Evolutionary conservation across 345 rosid species (phyloP), one percentile per base, ranked within the genome.

Genomic region (Rhizophora apiculata): DNA sequence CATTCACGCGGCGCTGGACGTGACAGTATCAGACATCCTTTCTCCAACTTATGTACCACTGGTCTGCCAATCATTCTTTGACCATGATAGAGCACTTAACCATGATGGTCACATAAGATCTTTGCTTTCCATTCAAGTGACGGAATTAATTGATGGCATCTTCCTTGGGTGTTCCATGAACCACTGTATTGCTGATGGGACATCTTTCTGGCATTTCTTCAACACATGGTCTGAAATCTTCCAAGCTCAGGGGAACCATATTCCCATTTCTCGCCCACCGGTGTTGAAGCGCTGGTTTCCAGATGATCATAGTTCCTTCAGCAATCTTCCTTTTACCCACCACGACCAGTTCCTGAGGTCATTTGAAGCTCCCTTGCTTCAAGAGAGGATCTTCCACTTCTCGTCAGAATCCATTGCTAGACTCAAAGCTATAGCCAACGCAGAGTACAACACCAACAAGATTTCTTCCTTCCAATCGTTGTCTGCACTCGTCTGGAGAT

Each of bases 401-500:
- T 81, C 97, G 4, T 61, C 81, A 2, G 82, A 86, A 46, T 77
- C 94, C 31, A 69, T 90, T 0, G 83, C 76, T 0, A 60, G 15
- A 53, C 83, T 93, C 48, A 89, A 90, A 79, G 74, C 77, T 22
- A 80, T 74, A 68, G 83, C 86, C 6, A 93, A 93, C 63, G 31
- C 76, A 13, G 80, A 80, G 60, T 66, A 61, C 20, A 73, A 76
- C 27, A 85, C 88, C 32, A 75, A 19, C 37, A 75, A 83, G 16
- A 87, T 93, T 19, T 93, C 97, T 0, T 90, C 97, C 24, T 90
- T 86, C 39, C 96, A 90, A 56, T 76, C 93, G 1, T 36, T 93
- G 52, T 84, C 87, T 7, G 91, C 93, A 0, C 72, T 87, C 21
- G 65, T 86, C 20, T 90, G 96, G 96, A 82, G 85, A 63, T 82